Evolutionary conservation across 371 early-diverging fungal species (phyloP), one percentile per base, ranked within the genome.

Genomic region (Actinomortierella ambigua): DNA sequence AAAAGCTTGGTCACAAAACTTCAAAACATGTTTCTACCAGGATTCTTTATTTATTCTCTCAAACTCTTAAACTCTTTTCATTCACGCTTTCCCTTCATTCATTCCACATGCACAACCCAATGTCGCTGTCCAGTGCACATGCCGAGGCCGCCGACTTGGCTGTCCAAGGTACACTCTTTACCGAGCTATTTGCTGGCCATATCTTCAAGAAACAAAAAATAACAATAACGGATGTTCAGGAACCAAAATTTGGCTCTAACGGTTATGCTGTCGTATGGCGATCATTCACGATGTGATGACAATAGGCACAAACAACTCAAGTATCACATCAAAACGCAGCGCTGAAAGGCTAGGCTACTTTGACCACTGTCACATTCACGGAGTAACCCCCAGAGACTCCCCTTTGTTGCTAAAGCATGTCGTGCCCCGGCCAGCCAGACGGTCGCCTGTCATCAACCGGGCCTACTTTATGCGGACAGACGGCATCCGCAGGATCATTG

Each of bases 391-490:
- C 29, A n/a, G 41, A 28, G 75, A 73, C 42, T 60, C 75, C 5
- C 75, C 75, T 1, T 24, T 66, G 23, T 53, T 73, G 67, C 42
- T 73, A 23, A 67, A 73, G 29, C 67, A 73, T 46, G 64, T 73
- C 17, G 75, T 67, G 15, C 64, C 67, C 6, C 62, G 60, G 39
- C 64, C 75, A 7, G 57, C 48, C 42, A 59, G 75, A 15, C 67
- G 75, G 23, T 73, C 75, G 7, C 75, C 75, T 9, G 75, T 73
- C 48, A 73, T 73, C 52, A 73, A 73, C 26, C 75, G 75, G 4
- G 67, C 75, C 3, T 73, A 73, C 24, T 63, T 57, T 23, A 63
- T 67, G 27, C 56, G 75, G 40, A 61, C 64, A 26, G 64, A 67
- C 50, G 59, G 63, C 29, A 73, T 73, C 50, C 67, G 68, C 1